phyloP scores from a whole-genome alignment of 306 rosid genomes.

The Cotoneaster glaucophyllus region DNA sequence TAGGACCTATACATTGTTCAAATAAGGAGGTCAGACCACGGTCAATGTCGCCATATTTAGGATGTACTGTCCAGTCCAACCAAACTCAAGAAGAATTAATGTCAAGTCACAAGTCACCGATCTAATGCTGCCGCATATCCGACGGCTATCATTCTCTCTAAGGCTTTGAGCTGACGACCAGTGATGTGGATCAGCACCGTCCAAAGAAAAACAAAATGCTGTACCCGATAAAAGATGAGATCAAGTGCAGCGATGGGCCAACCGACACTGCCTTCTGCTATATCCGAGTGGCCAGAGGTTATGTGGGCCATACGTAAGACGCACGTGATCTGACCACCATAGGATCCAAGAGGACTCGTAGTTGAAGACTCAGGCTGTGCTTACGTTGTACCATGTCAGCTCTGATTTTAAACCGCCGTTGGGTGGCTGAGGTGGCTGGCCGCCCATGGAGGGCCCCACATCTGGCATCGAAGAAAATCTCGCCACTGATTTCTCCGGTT shows the following conservation, averaged over 20 bases:
- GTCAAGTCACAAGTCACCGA: neutral
- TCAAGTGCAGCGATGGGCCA: neutral
- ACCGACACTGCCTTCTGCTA: neutral
- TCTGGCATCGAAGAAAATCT: neutral
- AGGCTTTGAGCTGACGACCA: neutral
- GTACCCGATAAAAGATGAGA: neutral
- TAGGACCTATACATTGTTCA: neutral
- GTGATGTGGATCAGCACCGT: conserved; percentile 4
- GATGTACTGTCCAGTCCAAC: neutral
- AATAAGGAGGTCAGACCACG: neutral
- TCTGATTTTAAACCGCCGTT: neutral
- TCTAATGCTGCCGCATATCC: neutral
- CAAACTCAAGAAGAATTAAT: neutral
- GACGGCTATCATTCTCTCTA: neutral
- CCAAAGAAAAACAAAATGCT: neutral
- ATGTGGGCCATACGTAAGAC: neutral
- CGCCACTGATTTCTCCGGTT: neutral
- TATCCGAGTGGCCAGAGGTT: neutral
- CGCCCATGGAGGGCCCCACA: conserved; percentile 13
- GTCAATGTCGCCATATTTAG: neutral
- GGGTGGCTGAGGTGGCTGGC: neutral
- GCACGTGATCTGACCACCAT: neutral
- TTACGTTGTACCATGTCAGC: conserved; percentile 18
- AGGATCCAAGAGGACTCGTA: neutral
- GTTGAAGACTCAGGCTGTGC: neutral